phyloP scores from a whole-genome alignment of 208 protist genomes.

The Wallacemonas rigidus region DNA sequence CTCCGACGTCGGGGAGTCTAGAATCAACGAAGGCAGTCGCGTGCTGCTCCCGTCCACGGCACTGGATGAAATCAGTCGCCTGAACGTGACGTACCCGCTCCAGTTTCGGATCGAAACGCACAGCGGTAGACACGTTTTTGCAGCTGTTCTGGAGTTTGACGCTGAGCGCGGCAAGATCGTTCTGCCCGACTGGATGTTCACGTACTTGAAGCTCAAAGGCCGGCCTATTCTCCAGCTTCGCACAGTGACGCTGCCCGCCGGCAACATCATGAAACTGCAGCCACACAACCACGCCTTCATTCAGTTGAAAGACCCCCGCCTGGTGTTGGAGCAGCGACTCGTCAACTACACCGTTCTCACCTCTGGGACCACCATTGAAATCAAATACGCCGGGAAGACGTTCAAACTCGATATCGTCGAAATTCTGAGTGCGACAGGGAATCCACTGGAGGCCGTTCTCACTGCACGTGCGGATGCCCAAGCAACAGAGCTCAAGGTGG shows the following conservation, averaged over 20 bases:
- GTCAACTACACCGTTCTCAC: conserved; percentile 91
- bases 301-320: conserved; percentile 92
- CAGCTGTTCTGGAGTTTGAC: conserved; percentile 93
- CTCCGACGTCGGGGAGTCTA: conserved; percentile 31
- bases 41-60: conserved; percentile 84
- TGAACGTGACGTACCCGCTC: conserved; percentile 90
- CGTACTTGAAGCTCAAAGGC: conserved; percentile 68
- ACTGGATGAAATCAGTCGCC: conserved; percentile 68
- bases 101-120: conserved; percentile 86
- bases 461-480: conserved; percentile 87
- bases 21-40: conserved; percentile 79
- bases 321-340: conserved; percentile 91
- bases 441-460: conserved; percentile 75
- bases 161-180: conserved; percentile 87
- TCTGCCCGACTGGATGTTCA: conserved; percentile 94
- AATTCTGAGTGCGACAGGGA: conserved; percentile 53
- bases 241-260: conserved; percentile 75
- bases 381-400: conserved; percentile 85
- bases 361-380: conserved; percentile 86
- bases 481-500: conserved; percentile 92
- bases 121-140: conserved; percentile 46
- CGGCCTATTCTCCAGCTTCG: conserved; percentile 67
- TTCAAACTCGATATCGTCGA: conserved; percentile 91
- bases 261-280: conserved; percentile 91
- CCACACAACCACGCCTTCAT: conserved; percentile 92